Evolutionary conservation across 495 filamentous ascomycete genomes (phyloP), one percentile per base, ranked within the genome.

Genomic region (Xylaria grammica): DNA sequence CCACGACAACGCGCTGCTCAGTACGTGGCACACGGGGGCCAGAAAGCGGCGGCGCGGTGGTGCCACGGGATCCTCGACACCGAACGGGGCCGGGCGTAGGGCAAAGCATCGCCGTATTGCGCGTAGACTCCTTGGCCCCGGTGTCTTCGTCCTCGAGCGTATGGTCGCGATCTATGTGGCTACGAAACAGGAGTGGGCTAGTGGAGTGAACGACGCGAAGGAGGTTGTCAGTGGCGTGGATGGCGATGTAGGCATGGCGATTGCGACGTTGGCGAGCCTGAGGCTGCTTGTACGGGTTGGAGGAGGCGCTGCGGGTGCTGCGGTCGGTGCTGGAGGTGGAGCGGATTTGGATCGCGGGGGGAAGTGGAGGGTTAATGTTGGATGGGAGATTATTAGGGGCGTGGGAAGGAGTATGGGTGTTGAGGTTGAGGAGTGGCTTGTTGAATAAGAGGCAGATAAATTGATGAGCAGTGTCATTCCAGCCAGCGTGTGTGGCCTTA

Each of bases 101-200:
- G 75, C 83, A 3, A 83, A 89, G 67, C 87, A 89, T 68, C 82
- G 88, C 76, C 92, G 85, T 75, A 91, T 91, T 36, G 82, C 87
- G 13, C 79, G 91, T 67, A 82, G 90, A 77, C 68, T 94, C 53
- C 74, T 97, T 42, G 78, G 91, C 62, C 79, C 93, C 17, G 89
- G 93, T 57, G 86, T 92, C 3, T 99, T 97, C 70, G 85, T 91
- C 19, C 78, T 97, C 10, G 95, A 99, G 78, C 83, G 95, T 4
- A 81, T 97, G 76, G 78, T 96, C 22, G 92, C 94, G 0, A 96
- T 99, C 27, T 93, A 94, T 67, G 87, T 89, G 27, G 88, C 90
- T 1, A 88, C 97, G 46, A 77, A 90, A 36, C 88, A 89, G 1
- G 89, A 93, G 61, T 85, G 87, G 66, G 81, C 87, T 7, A 79